Conservation (phyloP, 2,329 filamentous ascomycete genomes). For the Monilinia fructicola region DNA sequence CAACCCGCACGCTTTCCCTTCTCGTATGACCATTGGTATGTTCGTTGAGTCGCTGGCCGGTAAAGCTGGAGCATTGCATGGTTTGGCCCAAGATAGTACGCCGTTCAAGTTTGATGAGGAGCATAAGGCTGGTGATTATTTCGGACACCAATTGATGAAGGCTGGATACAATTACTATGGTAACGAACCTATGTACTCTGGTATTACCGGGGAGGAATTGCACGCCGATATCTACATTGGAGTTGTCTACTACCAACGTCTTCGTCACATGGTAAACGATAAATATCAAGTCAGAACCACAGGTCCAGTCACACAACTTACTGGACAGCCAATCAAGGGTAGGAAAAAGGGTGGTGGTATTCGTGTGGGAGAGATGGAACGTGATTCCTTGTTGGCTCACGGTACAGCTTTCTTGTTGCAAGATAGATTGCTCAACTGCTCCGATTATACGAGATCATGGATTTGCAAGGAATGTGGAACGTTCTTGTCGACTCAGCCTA, state of each 20-base stretch:
- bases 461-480: slow-evolving; percentile 87
- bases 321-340: slow-evolving; percentile 95
- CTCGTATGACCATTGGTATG: slow-evolving; percentile 99
- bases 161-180: slow-evolving; percentile 98
- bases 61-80: slow-evolving; percentile 91
- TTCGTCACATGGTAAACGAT: slow-evolving; percentile 99
- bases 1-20: slow-evolving; percentile 98
- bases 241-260: slow-evolving; percentile 95
- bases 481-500: slow-evolving; percentile 84
- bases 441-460: slow-evolving; percentile 86
- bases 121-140: slow-evolving; percentile 89
- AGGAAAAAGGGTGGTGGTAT: slow-evolving; percentile 96
- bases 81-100: slow-evolving; percentile 92
- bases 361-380: slow-evolving; percentile 98
- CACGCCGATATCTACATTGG: slow-evolving; percentile 95
- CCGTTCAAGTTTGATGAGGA: slow-evolving; percentile 94
- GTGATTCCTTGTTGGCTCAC: slow-evolving; percentile 90
- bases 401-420: slow-evolving; percentile 93
- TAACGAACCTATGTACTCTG: slow-evolving; percentile 98
- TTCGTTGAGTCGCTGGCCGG: slow-evolving; percentile 96
- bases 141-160: slow-evolving; percentile 91
- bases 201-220: slow-evolving; percentile 92
- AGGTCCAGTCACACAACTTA: slow-evolving; percentile 84
- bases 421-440: slow-evolving; percentile 95
- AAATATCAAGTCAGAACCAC: slow-evolving; percentile 98